Evolutionary conservation across 768 basidiomycete species (phyloP).

Genomic region (Boletus rubroflammeus): DNA sequence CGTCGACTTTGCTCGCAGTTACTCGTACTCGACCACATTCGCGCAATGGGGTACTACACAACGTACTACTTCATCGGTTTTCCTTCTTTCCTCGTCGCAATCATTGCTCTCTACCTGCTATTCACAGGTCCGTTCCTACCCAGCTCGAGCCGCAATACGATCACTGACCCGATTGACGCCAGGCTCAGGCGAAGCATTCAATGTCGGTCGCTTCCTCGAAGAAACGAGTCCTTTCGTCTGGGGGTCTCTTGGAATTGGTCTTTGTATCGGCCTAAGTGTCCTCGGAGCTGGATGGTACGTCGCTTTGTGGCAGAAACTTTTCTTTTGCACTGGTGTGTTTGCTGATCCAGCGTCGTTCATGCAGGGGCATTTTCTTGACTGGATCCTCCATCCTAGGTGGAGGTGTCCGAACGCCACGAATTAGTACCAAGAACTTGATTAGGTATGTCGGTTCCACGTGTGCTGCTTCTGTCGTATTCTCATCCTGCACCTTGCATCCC

Average conservation of each 20-base stretch:
- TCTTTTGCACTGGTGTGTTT: background rate
- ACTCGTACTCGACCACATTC: background rate
- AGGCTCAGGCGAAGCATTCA: constrained; percentile 91
- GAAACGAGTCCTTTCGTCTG: constrained; percentile 92
- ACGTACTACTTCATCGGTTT: constrained; percentile 67
- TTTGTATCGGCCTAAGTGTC: constrained; percentile 92
- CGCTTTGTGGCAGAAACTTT: background rate
- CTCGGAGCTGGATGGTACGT: constrained; percentile 93
- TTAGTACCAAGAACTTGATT: constrained; percentile 96
- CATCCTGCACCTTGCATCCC: background rate
- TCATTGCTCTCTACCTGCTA: constrained; percentile 81
- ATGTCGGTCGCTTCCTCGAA: constrained; percentile 90
- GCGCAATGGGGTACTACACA: constrained; percentile 28
- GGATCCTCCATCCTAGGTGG: constrained; percentile 96
- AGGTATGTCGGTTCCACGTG: constrained; percentile 49
- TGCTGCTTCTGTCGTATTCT: background rate
- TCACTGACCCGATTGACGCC: constrained; percentile 2
- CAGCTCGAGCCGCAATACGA: background rate
- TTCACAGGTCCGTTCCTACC: constrained; percentile 67
- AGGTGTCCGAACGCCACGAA: constrained; percentile 89
- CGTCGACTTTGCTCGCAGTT: background rate
- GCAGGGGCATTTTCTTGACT: constrained; percentile 96
- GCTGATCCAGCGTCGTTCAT: background rate
- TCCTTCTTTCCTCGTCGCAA: constrained; percentile 55
- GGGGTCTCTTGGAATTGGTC: constrained; percentile 86